Percentiles rank a stretch among this genome's conserved stretches.
phyloP scores from a whole-genome alignment of 148 eudicot species.

The Chenopodium quinoa region DNA sequence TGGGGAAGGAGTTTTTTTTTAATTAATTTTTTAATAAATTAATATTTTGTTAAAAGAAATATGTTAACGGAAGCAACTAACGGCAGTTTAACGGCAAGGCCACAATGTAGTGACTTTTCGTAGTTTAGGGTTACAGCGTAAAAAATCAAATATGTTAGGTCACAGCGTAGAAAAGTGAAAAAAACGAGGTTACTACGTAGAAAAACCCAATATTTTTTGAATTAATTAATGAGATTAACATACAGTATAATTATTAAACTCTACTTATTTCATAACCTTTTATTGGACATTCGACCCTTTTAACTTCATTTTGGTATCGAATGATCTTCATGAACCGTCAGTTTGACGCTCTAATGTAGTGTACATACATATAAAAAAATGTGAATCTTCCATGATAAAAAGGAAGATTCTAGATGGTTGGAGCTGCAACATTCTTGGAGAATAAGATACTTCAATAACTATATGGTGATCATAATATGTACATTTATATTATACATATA shows the following conservation, averaged over 20 bases:
- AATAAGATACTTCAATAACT: conserved; percentile 23
- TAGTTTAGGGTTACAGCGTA: no score
- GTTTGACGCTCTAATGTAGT: background rate
- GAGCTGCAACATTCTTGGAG: conserved; percentile 17
- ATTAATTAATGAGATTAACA: background rate
- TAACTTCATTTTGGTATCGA: background rate
- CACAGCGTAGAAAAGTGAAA: no score
- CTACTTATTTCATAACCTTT: background rate
- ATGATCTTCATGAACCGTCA: background rate
- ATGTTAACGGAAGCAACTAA: no score
- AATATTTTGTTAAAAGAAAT: no score
- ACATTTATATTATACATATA: background rate
- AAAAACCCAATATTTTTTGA: no score
- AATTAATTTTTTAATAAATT: no score
- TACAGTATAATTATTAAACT: background rate
- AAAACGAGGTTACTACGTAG: no score
- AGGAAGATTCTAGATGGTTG: conserved; percentile 18
- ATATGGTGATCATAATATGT: conserved; percentile 1
- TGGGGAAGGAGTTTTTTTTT: no score
- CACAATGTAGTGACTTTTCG: no score
- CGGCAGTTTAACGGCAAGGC: no score
- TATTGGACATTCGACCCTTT: background rate
- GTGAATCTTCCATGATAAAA: conserved; percentile 12
- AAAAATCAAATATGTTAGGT: no score
- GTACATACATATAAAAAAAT: background rate